Percentiles rank a stretch among this genome's conserved stretches.
Conservation (phyloP, 2,329 filamentous ascomycete genomes). For the Arthrinium puccinioides region DNA sequence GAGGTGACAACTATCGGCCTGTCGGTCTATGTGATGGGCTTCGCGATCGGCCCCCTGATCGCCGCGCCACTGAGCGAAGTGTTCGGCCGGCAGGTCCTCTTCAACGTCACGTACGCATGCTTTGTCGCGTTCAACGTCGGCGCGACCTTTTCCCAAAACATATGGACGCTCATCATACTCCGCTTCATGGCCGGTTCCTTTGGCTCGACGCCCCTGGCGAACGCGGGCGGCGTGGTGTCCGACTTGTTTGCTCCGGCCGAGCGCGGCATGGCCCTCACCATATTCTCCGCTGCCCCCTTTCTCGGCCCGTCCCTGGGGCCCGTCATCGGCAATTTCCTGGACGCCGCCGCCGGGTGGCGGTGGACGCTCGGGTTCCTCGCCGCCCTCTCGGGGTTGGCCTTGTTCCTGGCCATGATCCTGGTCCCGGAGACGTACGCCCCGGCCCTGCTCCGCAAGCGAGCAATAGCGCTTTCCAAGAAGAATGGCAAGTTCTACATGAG, state of each 20-base stretch:
- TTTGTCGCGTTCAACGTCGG: too few relatives aligned
- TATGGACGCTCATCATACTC: slow-evolving; percentile 44
- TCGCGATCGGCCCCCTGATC: too few relatives aligned
- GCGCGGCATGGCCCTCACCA: slow-evolving; percentile 43
- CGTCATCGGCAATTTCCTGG: slow-evolving; percentile 56
- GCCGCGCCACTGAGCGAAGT: too few relatives aligned
- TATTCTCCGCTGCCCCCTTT: slow-evolving; percentile 58
- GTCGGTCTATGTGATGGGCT: too few relatives aligned
- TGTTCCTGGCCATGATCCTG: slow-evolving; percentile 37
- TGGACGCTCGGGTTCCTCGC: slow-evolving; percentile 59
- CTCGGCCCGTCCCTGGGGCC: slow-evolving; percentile 55
- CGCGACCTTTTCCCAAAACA: too few relatives aligned
- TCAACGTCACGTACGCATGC: too few relatives aligned
- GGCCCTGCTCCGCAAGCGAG: slow-evolving; percentile 43
- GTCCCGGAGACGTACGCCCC: slow-evolving; percentile 54
- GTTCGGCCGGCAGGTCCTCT: too few relatives aligned
- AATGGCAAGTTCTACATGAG: slow-evolving; percentile 50
- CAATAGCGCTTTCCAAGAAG: slow-evolving; percentile 36
- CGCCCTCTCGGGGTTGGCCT: slow-evolving; percentile 51
- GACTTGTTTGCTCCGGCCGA: slow-evolving; percentile 41
- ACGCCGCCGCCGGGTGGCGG: slow-evolving; percentile 53
- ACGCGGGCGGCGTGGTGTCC: slow-evolving; percentile 43
- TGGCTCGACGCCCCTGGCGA: slow-evolving; percentile 43
- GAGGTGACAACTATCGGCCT: too few relatives aligned
- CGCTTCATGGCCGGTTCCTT: slow-evolving; percentile 50